Base-by-base conservation (phyloP, 2,329 filamentous ascomycete species). In the Cryphonectria parasitica region DNA sequence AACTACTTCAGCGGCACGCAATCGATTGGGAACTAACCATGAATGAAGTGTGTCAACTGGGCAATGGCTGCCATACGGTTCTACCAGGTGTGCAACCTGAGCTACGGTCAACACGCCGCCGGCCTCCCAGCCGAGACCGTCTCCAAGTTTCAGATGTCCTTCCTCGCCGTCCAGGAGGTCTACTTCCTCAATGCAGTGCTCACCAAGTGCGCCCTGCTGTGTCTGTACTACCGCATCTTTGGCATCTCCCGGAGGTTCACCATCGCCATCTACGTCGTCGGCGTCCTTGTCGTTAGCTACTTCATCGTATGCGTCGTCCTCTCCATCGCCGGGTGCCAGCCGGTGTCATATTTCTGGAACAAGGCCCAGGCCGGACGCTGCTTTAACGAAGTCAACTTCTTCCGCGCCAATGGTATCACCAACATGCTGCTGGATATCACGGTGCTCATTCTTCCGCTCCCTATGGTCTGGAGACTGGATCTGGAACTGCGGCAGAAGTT, bases 271-370 rank as follows among this genome's bases (percentile, higher is more conserved):
- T 63, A 34, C 19, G 66, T 25, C 41, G 45, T 41, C n/a, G 41
- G 56, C 11, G 28, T 45, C 28, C 41, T 68, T 3, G 66, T 68
- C 25, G 43, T 68, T 31, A 54, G 25, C 56, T 68, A 63, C 28
- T 68, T 68, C 58, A 8, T 68, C 41, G 39, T 63, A 5, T 62
- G 56, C 28, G 66, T 68, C 5, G 11, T 49, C 22, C n/a, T 68
- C 17, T 62, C 66, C 5, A 25, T 68, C 19, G 17, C 13, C 3
- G 66, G 66, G 39, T 68, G 66, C n/a, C 39, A 52, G 25, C 66
- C 66, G 10, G 66, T 68, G 8, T 68, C 66, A 10, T 68, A 68
- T 19, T 68, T 68, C 58, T 68, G 66, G 66, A 28, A 68, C 45
- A 68, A 68, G 45, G 4, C 31, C 1, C 43, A 52, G 25, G n/a